Evolutionary conservation across 306 rosid genomes (phyloP).

Genomic region (Coriaria nepalensis): DNA sequence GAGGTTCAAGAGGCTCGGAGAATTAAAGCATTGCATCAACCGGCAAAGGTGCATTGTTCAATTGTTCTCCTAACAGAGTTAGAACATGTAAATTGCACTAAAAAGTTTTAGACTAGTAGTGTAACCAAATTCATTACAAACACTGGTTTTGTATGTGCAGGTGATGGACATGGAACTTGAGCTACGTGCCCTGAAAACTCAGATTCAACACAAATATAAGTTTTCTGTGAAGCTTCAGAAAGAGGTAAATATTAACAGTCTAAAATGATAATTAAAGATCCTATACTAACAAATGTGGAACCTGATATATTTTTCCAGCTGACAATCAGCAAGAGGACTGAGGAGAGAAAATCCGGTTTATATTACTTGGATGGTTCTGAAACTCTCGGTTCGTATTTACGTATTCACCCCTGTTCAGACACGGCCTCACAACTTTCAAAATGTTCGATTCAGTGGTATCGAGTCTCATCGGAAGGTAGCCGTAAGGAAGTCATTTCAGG

Average conservation of each 20-base stretch:
- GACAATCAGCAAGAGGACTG: conserved; percentile 58
- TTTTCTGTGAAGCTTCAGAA: background rate
- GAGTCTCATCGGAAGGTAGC: conserved; percentile 61
- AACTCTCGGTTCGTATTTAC: conserved; percentile 46
- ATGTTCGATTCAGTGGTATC: conserved; percentile 72
- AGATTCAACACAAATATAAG: background rate
- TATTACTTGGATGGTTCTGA: conserved; percentile 51
- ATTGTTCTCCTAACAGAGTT: too few relatives aligned
- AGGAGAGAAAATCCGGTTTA: conserved; percentile 38
- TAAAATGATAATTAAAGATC: background rate
- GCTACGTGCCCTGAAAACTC: background rate
- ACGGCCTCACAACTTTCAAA: conserved; percentile 40
- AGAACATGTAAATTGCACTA: too few relatives aligned
- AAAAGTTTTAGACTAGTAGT: too few relatives aligned
- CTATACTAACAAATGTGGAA: background rate
- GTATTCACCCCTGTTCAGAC: conserved; percentile 45
- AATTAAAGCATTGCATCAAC: too few relatives aligned
- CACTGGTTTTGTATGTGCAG: too few relatives aligned
- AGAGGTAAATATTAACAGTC: background rate
- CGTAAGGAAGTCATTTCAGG: conserved; percentile 71
- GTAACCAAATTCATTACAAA: too few relatives aligned
- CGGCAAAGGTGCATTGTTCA: too few relatives aligned
- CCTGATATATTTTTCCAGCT: conserved; percentile 27
- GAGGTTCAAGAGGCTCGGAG: conserved; percentile 95
- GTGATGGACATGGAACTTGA: too few relatives aligned